Base-by-base conservation (phyloP, 768 basidiomycete species). In the Termitomyces sp. region DNA sequence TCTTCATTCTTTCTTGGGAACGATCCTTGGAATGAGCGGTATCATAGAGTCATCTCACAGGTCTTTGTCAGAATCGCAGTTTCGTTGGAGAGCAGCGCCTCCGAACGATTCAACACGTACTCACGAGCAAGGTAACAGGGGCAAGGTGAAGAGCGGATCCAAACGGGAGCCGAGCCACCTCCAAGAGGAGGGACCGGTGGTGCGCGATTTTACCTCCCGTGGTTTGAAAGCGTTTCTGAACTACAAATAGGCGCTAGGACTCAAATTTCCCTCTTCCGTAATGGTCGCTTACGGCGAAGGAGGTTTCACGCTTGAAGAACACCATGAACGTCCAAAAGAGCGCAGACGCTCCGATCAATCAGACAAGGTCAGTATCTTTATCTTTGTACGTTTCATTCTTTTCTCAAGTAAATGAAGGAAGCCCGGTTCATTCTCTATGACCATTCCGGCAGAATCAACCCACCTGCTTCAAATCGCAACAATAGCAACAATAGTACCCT, bases 221-320 rank as follows among this genome's bases (percentile, higher is more conserved):
- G 24, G 24, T 13, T 14, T 38, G 22, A 22, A n/a, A 14, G 18
- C n/a, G 41, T 44, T 52, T 43, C 50, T 44, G 30, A 35, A 18
- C 18, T 38, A 46, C 30, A 18, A 14, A 3, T 36, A 57, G 56
- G 20, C 50, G 36, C 5, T 52, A 11, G 49, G 38, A 13, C 40
- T 43, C 18, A 44, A 40, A 1, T 3, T 55, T 51, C 58, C 58
- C 3, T 59, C 58, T 36, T 59, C 58, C 2, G 58, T 59, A 8
- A 24, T 59, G 11, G 58, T 49, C 1, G 54, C 58, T 35, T 59
- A 55, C 26, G 53, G 28, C 2, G 54, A n/a, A 16, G 36, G 35
- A 44, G 28, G 14, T 32, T 24, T 53, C 6, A 24, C 11, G 8
- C 8, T 43, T 18, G 22, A 16, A 24, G 33, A n/a, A n/a, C 36